phyloP scores from a whole-genome alignment of 305 asterid genomes.

The Rubia tinctorum region DNA sequence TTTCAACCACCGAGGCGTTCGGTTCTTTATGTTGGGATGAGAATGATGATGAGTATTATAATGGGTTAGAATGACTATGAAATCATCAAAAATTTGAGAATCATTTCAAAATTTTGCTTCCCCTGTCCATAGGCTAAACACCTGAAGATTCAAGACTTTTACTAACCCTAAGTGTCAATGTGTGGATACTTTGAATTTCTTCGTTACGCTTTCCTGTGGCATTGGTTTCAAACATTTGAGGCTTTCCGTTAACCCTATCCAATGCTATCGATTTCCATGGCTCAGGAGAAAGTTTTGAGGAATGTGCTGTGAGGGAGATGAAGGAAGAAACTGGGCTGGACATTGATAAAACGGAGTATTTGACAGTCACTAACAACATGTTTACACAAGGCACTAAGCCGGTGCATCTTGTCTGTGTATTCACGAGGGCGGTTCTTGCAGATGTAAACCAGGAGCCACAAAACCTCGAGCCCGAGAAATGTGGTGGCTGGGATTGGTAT shows the following conservation, averaged over 20 bases:
- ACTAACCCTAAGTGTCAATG: neutral
- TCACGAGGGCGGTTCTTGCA: slow-evolving; percentile 44
- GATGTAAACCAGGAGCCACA: slow-evolving; percentile 42
- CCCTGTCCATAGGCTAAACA: too few species aligned
- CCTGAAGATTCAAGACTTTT: too few species aligned
- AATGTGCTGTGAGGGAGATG: slow-evolving; percentile 63
- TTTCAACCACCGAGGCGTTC: neutral
- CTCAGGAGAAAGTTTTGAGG: slow-evolving; percentile 72
- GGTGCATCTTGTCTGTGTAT: slow-evolving; percentile 46
- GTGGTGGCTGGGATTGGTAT: slow-evolving; percentile 88
- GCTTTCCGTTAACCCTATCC: neutral
- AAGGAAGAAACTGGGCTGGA: slow-evolving; percentile 77
- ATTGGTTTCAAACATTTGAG: too few species aligned
- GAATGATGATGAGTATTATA: neutral
- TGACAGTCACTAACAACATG: slow-evolving; percentile 49
- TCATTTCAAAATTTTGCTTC: neutral
- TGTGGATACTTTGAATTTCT: too few species aligned
- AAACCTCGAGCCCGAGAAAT: slow-evolving; percentile 67
- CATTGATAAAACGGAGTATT: slow-evolving; percentile 33
- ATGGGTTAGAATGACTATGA: neutral
- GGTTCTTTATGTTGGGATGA: neutral
- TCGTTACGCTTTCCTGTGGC: too few species aligned
- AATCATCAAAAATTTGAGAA: neutral
- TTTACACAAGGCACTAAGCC: slow-evolving; percentile 24
- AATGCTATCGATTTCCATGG: neutral